Base-by-base conservation (phyloP, 108 stramenopile species). In the Nitzschia sp. region DNA sequence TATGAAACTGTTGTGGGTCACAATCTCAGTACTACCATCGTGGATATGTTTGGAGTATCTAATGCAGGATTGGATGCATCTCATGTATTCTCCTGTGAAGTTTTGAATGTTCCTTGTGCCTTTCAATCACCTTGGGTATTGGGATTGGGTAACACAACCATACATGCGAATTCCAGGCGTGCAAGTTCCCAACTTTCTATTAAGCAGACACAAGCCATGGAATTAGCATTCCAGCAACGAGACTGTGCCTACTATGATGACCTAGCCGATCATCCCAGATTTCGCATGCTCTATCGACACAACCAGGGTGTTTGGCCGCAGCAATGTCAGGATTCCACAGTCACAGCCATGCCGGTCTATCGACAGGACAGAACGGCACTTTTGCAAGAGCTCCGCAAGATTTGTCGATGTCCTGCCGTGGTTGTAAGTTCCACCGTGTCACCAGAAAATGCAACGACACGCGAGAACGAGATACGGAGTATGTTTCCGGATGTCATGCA, bases 21-120 rank as follows among this genome's bases (percentile, higher is more conserved):
- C 15, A 15, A 41, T 15, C 39, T 59, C 3, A 15, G 2, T 2
- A 25, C 24, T 12, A 20, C 15, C 6, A 6, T 54, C 2, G 12
- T 54, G 53, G 53, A 59, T 8, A 40, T 41, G 12, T 12, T 12
- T 21, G 58, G 58, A 3, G 58, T 59, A 21, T 25, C 58, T 7
- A 14, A 59, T 38, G 17, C 14, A 1, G 40, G 40, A 14, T n/a
- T 59, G 2, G 58, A 59, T 38, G 38, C 39, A 14, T 40, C 34
- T 20, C 58, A 59, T 59, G 58, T 20, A 15, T 1, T 59, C 1
- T 39, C 38, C 6, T 59, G 58, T 22, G 29, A 25, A n/a, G 39
- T 59, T 41, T 20, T 59, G 14, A 14, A 41, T 2, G 58, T 41
- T 14, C 29, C 29, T 37, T 59, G 58, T 22, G 38, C 58, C 7